Conservation (phyloP, 305 asterid genomes). For the Fraxinus albicans region DNA sequence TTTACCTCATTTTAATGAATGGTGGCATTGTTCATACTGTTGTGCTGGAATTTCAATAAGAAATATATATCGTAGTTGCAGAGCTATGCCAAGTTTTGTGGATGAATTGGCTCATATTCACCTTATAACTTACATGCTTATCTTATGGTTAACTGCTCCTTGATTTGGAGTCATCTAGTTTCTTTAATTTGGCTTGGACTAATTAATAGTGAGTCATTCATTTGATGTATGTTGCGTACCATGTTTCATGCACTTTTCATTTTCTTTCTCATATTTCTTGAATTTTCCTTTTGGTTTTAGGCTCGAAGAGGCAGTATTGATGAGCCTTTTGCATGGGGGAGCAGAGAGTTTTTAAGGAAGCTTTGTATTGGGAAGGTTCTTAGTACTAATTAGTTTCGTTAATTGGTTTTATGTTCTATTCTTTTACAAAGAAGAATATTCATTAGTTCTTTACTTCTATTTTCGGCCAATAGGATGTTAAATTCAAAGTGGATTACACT, state of each 20-base stretch:
- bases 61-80: neutral
- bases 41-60: neutral
- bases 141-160: neutral
- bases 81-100: neutral
- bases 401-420: neutral
- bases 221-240: neutral
- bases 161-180: neutral
- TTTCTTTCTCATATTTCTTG: neutral
- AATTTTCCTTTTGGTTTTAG: constrained; percentile 35
- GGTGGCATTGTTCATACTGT: neutral
- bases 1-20: neutral
- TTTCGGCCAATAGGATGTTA: constrained; percentile 63
- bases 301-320: constrained; percentile 88
- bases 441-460: neutral
- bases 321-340: constrained; percentile 98
- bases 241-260: neutral
- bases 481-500: constrained; percentile 86
- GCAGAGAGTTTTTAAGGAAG: constrained; percentile 89
- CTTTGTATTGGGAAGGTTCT: constrained; percentile 91
- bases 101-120: neutral
- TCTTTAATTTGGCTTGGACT: neutral
- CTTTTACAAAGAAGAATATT: neutral
- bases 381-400: constrained; percentile 9
- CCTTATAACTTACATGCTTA: neutral
- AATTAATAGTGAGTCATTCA: neutral